A percentile compares a stretch with the other conserved stretches of the same genome.
Conservation (phyloP, 78 protist species). For the Trichosphaerium sp. region DNA sequence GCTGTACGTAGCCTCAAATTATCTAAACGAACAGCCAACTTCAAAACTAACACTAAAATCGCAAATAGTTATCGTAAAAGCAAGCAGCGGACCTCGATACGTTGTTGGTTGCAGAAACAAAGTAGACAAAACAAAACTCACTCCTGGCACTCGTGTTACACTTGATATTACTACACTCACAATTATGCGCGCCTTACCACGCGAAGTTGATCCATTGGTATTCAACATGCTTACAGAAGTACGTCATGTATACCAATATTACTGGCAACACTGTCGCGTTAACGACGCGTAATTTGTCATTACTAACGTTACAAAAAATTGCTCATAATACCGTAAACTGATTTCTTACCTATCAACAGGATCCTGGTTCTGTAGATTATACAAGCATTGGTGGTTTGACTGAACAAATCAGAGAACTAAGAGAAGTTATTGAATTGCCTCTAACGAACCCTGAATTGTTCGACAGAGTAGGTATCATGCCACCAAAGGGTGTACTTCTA, state of each 20-base stretch:
- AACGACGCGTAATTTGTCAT: neutral
- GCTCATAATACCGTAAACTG: neutral
- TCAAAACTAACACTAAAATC: neutral
- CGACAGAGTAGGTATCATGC: constrained; percentile 93
- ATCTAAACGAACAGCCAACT: neutral
- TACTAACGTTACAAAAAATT: neutral
- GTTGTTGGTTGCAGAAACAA: constrained; percentile 89
- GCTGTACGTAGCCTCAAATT: constrained; percentile 42
- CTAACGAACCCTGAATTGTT: constrained; percentile 97
- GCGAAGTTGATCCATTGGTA: constrained; percentile 98
- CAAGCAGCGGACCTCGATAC: constrained; percentile 97
- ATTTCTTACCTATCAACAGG: neutral
- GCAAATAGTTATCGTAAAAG: constrained; percentile 86
- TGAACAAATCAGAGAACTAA: constrained; percentile 91
- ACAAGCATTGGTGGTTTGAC: constrained; percentile 87
- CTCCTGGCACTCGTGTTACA: constrained; percentile 92
- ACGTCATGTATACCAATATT: too few species aligned
- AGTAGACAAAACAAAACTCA: constrained; percentile 68
- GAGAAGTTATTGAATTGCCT: constrained; percentile 98
- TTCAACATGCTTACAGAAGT: constrained; percentile 94
- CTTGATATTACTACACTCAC: constrained; percentile 99
- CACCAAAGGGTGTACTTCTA: constrained; percentile 97
- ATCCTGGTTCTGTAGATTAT: constrained; percentile 73
- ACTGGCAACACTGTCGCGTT: neutral
- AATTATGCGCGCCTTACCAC: constrained; percentile 91